phyloP scores from a whole-genome alignment of 192 early-diverging fungal species.

The Coemansia guatemalensis region DNA sequence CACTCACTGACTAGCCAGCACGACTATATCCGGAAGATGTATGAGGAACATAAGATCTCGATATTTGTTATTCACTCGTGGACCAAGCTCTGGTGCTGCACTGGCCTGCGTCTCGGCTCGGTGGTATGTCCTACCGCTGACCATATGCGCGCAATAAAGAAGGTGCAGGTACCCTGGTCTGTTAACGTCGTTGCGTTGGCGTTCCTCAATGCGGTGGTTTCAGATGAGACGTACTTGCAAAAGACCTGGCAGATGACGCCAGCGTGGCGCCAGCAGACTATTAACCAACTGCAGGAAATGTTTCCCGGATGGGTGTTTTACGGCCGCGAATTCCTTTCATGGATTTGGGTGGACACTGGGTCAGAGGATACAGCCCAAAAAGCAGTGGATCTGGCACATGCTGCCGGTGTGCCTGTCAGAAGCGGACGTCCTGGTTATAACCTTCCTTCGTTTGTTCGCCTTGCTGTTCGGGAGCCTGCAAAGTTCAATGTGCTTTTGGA shows the following conservation, averaged over 20 bases:
- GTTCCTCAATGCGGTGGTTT: conserved; percentile 76
- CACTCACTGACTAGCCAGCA: conserved; percentile 81
- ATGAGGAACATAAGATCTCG: conserved; percentile 64
- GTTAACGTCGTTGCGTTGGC: conserved; percentile 86
- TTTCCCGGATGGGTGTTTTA: conserved; percentile 64
- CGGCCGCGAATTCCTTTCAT: conserved; percentile 77
- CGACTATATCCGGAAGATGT: conserved; percentile 63
- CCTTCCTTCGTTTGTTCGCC: conserved; percentile 70
- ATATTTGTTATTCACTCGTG: conserved; percentile 90
- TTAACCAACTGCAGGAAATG: conserved; percentile 25
- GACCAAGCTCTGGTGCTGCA: conserved; percentile 95
- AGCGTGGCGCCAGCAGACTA: conserved; percentile 60
- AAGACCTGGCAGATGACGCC: conserved; percentile 79
- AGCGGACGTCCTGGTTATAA: conserved; percentile 76
- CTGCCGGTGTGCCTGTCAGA: conserved; percentile 83
- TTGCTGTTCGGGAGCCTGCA: conserved; percentile 72
- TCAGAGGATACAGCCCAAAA: conserved; percentile 59
- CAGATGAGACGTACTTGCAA: conserved; percentile 66
- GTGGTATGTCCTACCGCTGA: conserved; percentile 80
- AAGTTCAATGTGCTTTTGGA: conserved; percentile 68
- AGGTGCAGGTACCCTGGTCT: conserved; percentile 88
- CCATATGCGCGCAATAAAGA: conserved; percentile 73
- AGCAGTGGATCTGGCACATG: conserved; percentile 64
- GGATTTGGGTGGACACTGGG: conserved; percentile 83
- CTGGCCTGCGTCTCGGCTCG: conserved; percentile 83